phyloP scores from a whole-genome alignment of 371 early-diverging fungal genomes.

The Lichtheimia ramosa region DNA sequence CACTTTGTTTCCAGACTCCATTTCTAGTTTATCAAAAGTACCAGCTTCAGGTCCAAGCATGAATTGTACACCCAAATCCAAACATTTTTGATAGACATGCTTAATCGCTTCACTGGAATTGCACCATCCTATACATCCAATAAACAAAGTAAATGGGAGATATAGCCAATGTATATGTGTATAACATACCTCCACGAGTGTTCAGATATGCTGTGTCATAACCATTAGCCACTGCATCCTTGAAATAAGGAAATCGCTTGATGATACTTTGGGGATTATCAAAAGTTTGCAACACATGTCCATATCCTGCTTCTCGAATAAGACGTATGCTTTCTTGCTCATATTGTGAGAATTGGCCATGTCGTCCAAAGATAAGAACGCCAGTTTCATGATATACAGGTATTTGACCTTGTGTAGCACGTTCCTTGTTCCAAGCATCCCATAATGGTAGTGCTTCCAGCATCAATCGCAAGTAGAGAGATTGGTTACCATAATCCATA shows the following conservation, averaged over 20 bases:
- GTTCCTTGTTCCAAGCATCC: constrained; percentile 54
- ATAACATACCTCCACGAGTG: constrained; percentile 29
- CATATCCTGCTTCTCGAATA: constrained; percentile 38
- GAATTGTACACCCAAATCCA: constrained; percentile 34
- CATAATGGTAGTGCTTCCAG: constrained; percentile 43
- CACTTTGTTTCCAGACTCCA: constrained; percentile 15
- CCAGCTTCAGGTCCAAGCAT: constrained; percentile 32
- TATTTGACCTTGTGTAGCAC: constrained; percentile 10
- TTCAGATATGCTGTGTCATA: constrained; percentile 30
- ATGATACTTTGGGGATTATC: constrained; percentile 20
- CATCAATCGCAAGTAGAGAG: constrained; percentile 35
- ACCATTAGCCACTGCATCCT: constrained; percentile 30
- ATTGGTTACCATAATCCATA: constrained; percentile 45
- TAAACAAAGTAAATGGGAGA: too few species aligned
- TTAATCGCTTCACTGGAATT: constrained; percentile 33
- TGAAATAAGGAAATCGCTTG: constrained; percentile 33
- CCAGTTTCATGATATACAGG: constrained; percentile 48
- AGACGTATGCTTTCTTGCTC: constrained; percentile 28
- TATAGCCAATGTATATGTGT: not conserved
- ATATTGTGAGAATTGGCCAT: constrained; percentile 26
- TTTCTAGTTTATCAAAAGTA: constrained; percentile 21
- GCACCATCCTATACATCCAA: constrained; percentile 30
- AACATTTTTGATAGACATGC: constrained; percentile 32
- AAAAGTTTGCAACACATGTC: constrained; percentile 29
- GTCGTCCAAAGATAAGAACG: constrained; percentile 29